Percentiles rank a stretch among this genome's conserved stretches.
Evolutionary conservation across 192 early-diverging fungal species (phyloP).

Genomic region (Tieghemiomyces parasiticus): DNA sequence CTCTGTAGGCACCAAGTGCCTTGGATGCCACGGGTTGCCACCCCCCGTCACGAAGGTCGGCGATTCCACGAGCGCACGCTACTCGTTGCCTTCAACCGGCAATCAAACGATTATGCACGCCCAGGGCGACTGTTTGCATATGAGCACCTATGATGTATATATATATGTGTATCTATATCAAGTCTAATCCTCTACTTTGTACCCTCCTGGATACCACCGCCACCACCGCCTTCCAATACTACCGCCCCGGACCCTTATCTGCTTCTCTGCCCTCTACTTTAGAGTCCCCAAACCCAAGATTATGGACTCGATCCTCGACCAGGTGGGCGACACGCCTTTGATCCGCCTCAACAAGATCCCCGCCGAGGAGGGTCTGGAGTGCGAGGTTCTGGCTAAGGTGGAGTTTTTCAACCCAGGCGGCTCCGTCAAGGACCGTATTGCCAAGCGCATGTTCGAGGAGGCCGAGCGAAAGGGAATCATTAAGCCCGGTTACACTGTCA

Average conservation of each 20-base stretch:
- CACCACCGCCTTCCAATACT: background rate
- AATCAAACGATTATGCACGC: background rate
- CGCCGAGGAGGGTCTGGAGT: slow-evolving; percentile 78
- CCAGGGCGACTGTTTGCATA: background rate
- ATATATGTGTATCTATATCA: background rate
- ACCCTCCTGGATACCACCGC: background rate
- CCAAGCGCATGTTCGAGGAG: slow-evolving; percentile 88
- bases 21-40: too few relatives aligned
- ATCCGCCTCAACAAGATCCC: slow-evolving; percentile 84
- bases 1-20: too few relatives aligned
- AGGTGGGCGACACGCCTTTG: slow-evolving; percentile 93
- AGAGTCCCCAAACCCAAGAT: slow-evolving; percentile 60
- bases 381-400: slow-evolving; percentile 93
- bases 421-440: slow-evolving; percentile 98
- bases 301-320: slow-evolving; percentile 77
- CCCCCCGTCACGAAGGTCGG: too few relatives aligned
- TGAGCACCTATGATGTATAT: background rate
- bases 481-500: slow-evolving; percentile 86
- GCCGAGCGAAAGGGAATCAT: slow-evolving; percentile 84
- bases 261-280: too few relatives aligned
- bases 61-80: background rate
- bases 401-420: slow-evolving; percentile 99
- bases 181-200: background rate
- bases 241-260: too few relatives aligned
- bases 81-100: background rate